These are phyloP conservation scores for Plasmodium malariae DNA, from an alignment of 169 alveolate genomes.

Conservation along the genomic window DNA sequence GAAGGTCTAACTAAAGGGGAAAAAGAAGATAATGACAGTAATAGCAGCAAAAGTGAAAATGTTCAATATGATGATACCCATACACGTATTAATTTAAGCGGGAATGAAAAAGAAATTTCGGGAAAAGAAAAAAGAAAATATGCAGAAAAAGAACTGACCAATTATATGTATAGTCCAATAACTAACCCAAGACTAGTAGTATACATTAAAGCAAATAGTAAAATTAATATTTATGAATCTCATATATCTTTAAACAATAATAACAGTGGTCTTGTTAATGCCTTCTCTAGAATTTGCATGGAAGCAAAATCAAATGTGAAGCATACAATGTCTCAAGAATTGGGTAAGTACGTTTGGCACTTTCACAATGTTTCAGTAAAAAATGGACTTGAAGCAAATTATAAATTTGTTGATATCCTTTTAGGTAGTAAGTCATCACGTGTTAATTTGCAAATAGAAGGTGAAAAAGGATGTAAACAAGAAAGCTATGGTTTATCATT, in stretches of 20 bases:
- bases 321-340: conserved; percentile 80
- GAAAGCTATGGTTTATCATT: conserved; percentile 65
- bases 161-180: conserved; percentile 40
- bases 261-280: conserved; percentile 80
- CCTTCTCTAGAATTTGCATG: conserved; percentile 77
- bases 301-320: conserved; percentile 78
- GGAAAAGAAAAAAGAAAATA: conserved; percentile 19
- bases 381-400: conserved; percentile 68
- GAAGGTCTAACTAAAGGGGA: background rate
- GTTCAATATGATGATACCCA: background rate
- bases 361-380: conserved; percentile 79
- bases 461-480: conserved; percentile 55
- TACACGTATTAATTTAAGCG: background rate
- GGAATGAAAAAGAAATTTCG: background rate
- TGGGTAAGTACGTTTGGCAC: conserved; percentile 76
- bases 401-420: conserved; percentile 66
- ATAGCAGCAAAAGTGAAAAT: background rate
- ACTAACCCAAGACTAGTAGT: conserved; percentile 79
- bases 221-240: conserved; percentile 78
- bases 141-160: conserved; percentile 24
- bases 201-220: conserved; percentile 77
- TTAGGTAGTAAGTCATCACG: conserved; percentile 78
- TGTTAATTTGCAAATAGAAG: conserved; percentile 80
- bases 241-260: conserved; percentile 61
- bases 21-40: background rate